These are phyloP conservation scores for Pichia sp. DNA, from an alignment of 1,139 yeast genomes.

Conservation along the genomic window DNA sequence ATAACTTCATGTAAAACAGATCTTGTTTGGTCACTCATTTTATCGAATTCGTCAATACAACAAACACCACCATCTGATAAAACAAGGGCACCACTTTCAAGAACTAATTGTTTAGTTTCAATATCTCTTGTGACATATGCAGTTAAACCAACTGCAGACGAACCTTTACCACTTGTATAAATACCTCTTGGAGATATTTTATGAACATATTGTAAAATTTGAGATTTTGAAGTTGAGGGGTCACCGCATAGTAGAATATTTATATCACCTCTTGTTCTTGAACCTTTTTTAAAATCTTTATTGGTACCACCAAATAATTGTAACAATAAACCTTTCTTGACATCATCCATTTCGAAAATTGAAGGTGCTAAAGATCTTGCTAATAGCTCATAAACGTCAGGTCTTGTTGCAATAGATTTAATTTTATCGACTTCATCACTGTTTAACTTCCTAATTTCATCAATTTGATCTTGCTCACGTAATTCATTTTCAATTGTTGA, in stretches of 20 bases:
- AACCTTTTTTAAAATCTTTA: slow-evolving; percentile 83
- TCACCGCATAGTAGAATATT: slow-evolving; percentile 92
- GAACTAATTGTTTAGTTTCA: slow-evolving; percentile 86
- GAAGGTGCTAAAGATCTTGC: slow-evolving; percentile 94
- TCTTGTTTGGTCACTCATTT: slow-evolving; percentile 91
- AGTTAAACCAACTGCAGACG: slow-evolving; percentile 97
- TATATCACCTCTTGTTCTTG: slow-evolving; percentile 92
- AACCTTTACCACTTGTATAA: slow-evolving; percentile 96
- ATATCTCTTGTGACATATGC: slow-evolving; percentile 94
- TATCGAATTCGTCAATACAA: slow-evolving; percentile 97
- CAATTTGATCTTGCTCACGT: slow-evolving; percentile 50
- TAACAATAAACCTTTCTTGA: slow-evolving; percentile 85
- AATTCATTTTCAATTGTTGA: slow-evolving; percentile 62
- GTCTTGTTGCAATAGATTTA: slow-evolving; percentile 53
- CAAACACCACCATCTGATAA: slow-evolving; percentile 97
- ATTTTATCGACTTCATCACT: slow-evolving; percentile 65
- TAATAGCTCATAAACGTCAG: slow-evolving; percentile 79
- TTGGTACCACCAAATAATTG: slow-evolving; percentile 96
- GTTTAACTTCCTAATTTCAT: slow-evolving; percentile 64
- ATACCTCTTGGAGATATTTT: slow-evolving; percentile 97
- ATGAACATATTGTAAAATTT: slow-evolving; percentile 86
- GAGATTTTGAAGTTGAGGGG: slow-evolving; percentile 96
- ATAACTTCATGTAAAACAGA: slow-evolving; percentile 96
- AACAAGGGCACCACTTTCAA: slow-evolving; percentile 95
- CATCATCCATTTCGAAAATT: slow-evolving; percentile 92